phyloP scores from a whole-genome alignment of 2,329 filamentous ascomycete species.

The Zarea fungicola region DNA sequence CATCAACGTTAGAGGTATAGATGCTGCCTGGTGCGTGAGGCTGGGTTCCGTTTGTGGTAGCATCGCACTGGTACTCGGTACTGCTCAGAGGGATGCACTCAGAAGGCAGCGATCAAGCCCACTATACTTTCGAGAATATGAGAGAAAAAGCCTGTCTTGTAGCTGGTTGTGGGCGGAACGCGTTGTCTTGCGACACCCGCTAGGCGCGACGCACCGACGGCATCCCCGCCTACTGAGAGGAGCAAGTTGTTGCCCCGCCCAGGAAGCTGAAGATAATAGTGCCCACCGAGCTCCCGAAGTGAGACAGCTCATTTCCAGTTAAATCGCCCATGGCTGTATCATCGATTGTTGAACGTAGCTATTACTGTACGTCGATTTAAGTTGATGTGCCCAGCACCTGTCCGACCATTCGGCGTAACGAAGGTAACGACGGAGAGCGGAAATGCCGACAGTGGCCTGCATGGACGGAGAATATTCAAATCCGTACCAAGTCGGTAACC shows the following conservation, averaged over 20 bases:
- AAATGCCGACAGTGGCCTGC: too few relatives aligned
- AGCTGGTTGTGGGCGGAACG: not conserved
- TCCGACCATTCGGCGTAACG: not conserved
- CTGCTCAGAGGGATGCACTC: slow-evolving; percentile 6
- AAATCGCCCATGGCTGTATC: not conserved
- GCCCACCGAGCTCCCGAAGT: not conserved
- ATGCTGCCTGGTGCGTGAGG: not conserved
- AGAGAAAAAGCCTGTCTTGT: slow-evolving; percentile 4
- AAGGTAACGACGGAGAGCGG: too few relatives aligned
- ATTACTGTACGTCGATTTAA: not conserved
- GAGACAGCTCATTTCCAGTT: slow-evolving; percentile 3
- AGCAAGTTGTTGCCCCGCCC: not conserved
- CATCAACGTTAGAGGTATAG: too few relatives aligned
- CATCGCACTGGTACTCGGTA: not conserved
- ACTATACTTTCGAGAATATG: not conserved
- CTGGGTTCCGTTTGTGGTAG: not conserved
- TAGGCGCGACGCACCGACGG: too few relatives aligned
- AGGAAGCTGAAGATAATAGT: not conserved
- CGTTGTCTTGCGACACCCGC: too few relatives aligned
- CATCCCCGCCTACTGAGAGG: not conserved
- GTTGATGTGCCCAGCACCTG: not conserved
- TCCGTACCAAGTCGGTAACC: too few relatives aligned
- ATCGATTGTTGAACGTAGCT: not conserved
- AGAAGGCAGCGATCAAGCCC: not conserved
- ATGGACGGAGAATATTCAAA: too few relatives aligned